phyloP scores from a whole-genome alignment of 31 red algal species.

The Porphyra umbilicalis region DNA sequence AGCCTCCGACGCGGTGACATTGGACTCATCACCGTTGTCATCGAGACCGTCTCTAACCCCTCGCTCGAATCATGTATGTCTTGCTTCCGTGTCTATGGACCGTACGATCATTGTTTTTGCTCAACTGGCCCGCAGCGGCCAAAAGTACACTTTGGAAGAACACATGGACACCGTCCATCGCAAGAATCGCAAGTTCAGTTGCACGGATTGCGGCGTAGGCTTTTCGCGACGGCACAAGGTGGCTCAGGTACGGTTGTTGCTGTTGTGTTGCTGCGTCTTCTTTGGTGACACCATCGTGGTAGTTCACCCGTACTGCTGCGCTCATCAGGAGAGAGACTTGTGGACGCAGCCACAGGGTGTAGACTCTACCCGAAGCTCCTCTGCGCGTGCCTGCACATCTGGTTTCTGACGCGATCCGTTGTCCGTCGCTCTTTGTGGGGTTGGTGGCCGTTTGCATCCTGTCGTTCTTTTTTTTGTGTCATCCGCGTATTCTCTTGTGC shows the following conservation, averaged over 20 bases:
- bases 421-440: too few relatives aligned
- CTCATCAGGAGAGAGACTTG: too few relatives aligned
- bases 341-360: too few relatives aligned
- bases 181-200: not conserved
- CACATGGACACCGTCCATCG: not conserved
- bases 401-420: too few relatives aligned
- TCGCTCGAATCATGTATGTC: not conserved
- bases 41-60: not conserved
- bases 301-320: too few relatives aligned
- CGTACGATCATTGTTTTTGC: not conserved
- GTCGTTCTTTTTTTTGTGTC: not conserved
- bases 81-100: not conserved
- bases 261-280: not conserved
- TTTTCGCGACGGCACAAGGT: not conserved
- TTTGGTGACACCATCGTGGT: not conserved
- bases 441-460: too few relatives aligned
- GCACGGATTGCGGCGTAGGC: not conserved
- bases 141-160: not conserved
- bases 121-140: not conserved
- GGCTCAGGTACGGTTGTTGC: not conserved
- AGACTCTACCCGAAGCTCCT: too few relatives aligned
- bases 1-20: too few relatives aligned
- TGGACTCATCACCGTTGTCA: too few relatives aligned
- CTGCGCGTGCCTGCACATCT: too few relatives aligned
- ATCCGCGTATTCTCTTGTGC: not conserved